Percentiles rank a stretch among this genome's conserved stretches.
These are phyloP conservation scores for Exophiala lecanii-corni DNA, from an alignment of 2,329 filamentous ascomycete species.

Conservation along the genomic window DNA sequence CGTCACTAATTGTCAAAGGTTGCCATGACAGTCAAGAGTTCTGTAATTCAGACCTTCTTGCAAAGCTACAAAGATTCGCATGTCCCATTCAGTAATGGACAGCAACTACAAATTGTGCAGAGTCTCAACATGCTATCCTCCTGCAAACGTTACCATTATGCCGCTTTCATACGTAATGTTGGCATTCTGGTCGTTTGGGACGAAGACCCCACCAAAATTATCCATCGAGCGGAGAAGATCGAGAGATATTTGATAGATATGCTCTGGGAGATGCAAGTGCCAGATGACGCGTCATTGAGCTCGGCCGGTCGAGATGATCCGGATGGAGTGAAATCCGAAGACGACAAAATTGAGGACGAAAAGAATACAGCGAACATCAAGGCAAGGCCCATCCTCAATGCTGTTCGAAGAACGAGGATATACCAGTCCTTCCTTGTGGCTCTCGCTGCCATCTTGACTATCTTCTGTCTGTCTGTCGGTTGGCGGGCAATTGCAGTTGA, in stretches of 20 bases:
- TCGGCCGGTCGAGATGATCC: neutral
- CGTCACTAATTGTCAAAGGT: conserved; percentile 44
- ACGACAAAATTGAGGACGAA: conserved; percentile 61
- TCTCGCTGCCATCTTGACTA: conserved; percentile 49
- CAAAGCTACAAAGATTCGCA: conserved; percentile 69
- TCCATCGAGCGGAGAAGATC: conserved; percentile 65
- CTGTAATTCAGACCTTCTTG: conserved; percentile 73
- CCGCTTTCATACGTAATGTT: conserved; percentile 69
- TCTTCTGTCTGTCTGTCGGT: conserved; percentile 53
- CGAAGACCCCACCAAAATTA: conserved; percentile 67
- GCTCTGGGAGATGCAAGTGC: conserved; percentile 50
- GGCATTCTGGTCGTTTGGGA: conserved; percentile 76
- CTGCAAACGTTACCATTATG: conserved; percentile 74
- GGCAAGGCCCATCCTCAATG: conserved; percentile 66
- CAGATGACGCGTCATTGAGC: neutral
- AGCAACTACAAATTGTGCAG: conserved; percentile 71
- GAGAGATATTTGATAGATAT: conserved; percentile 73
- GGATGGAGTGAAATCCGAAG: conserved; percentile 66
- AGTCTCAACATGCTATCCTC: conserved; percentile 65
- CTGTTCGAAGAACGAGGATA: conserved; percentile 33
- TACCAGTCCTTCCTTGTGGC: conserved; percentile 50
- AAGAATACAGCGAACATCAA: conserved; percentile 63
- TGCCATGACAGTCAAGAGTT: conserved; percentile 75
- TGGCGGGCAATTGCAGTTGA: conserved; percentile 45
- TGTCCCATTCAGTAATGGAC: conserved; percentile 69